These are phyloP conservation scores for Lathyrus sativus DNA, from an alignment of 306 rosid species.

Conservation along the genomic window DNA sequence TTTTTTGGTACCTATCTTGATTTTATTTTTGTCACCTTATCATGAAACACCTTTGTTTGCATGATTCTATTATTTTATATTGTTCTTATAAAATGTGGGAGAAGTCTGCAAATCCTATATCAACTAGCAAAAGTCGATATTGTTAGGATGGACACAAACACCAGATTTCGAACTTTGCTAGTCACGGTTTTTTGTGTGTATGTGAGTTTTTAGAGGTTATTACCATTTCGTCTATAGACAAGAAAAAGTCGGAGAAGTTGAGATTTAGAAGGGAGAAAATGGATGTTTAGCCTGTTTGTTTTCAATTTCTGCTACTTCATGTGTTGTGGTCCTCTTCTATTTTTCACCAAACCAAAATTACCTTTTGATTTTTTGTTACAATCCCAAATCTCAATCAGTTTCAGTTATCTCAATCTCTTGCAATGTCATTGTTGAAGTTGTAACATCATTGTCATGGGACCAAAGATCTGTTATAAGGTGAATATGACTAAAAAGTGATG, in stretches of 20 bases:
- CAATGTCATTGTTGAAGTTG: conserved; percentile 6
- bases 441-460: conserved; percentile 5
- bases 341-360: conserved; percentile 15
- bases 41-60: neutral
- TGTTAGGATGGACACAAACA: too few species aligned
- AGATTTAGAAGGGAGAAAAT: too few species aligned
- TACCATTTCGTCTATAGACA: too few species aligned
- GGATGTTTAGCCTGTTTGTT: too few species aligned
- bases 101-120: too few species aligned
- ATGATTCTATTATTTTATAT: too few species aligned
- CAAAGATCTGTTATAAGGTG: neutral
- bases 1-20: conserved; percentile 17
- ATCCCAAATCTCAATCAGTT: neutral
- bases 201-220: too few species aligned
- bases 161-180: too few species aligned
- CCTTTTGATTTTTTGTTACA: neutral
- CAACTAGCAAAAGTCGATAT: too few species aligned
- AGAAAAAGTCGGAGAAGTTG: too few species aligned
- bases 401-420: neutral
- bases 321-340: neutral
- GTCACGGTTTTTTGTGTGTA: too few species aligned
- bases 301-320: neutral
- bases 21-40: neutral
- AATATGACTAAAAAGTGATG: neutral
- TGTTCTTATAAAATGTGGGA: too few species aligned